Evolutionary conservation across 805 yeast genomes (phyloP), one percentile per base, ranked within the genome.

Genomic region (Sporopachydermia lactativora): DNA sequence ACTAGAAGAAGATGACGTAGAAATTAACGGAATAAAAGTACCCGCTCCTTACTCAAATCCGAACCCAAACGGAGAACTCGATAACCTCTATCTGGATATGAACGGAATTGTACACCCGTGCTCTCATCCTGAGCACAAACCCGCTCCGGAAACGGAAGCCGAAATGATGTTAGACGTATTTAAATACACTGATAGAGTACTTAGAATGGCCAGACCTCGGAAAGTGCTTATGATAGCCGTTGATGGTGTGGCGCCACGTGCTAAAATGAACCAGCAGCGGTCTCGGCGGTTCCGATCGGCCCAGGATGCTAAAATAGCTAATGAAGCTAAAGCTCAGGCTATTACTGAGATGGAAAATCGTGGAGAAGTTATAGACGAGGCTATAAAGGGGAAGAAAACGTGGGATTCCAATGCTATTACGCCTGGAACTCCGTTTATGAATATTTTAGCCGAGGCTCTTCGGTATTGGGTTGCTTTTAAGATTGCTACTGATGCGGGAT

Each of bases 81-180:
- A 92, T 57, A 92, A 92, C 55, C 60, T 92, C 39, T 92, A 92
- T 55, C 66, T 92, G 47, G 99, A 92, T 62, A 92, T 92, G 98
- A 92, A 92, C 57, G 98, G 97, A 65, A 92, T 92, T 54, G 98
- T 92, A 3, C 99, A 92, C 65, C 98, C 98, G 1, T 92, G 97
- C 66, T 81, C 96, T 2, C 99, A 92, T 59, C 99, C 99, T 1
- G 98, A 89, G 54, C 82, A 89, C 49, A 80, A 80, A 49, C 95
- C 96, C 0, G 80, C 98, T 0, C 99, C 99, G 8, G 94, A 78
- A 50, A 86, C 89, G 0, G 98, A 92, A 53, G 95, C 86, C 45
- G 96, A 92, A 54, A 92, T 92, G 98, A 77, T 92, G 66, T 60
- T 88, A 43, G 97, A 89, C 37, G 80, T 92, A 18, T 92, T 92